These are phyloP conservation scores for Phytophthora ohioensis DNA, from an alignment of 352 stramenopile species.

Conservation along the genomic window DNA sequence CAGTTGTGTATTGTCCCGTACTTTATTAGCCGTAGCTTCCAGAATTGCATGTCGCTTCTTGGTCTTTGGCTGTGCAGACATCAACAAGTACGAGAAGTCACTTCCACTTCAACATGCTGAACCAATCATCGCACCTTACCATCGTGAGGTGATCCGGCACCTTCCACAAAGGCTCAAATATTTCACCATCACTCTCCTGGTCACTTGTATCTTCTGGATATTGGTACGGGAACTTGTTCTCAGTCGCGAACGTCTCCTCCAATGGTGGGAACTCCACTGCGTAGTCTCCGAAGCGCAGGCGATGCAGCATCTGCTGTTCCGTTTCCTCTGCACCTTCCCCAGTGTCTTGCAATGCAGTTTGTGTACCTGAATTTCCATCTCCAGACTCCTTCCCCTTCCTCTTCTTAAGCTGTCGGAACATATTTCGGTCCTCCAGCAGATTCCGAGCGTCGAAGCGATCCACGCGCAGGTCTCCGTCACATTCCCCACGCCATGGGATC, in stretches of 20 bases:
- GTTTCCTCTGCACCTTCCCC: constrained; percentile 16
- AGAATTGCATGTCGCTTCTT: constrained; percentile 55
- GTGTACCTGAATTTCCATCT: not conserved
- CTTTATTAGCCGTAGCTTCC: constrained; percentile 54
- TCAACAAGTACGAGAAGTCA: not conserved
- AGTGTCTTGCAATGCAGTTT: not conserved
- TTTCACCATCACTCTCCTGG: constrained; percentile 33
- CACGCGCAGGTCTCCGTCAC: constrained; percentile 44
- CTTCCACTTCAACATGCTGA: constrained; percentile 1
- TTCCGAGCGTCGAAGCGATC: constrained; percentile 77
- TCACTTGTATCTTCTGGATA: constrained; percentile 51
- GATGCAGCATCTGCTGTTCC: constrained; percentile 44
- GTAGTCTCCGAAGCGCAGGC: constrained; percentile 60
- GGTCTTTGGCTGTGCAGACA: constrained; percentile 44
- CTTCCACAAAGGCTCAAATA: constrained; percentile 37
- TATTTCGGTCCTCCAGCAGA: constrained; percentile 53
- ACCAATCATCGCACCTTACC: constrained; percentile 31
- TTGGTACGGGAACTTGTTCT: constrained; percentile 56
- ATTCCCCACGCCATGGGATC: constrained; percentile 57
- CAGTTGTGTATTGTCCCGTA: constrained; percentile 46
- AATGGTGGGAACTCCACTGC: constrained; percentile 44
- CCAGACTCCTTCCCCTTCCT: constrained; percentile 14
- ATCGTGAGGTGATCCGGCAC: constrained; percentile 38
- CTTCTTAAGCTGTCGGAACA: constrained; percentile 66
- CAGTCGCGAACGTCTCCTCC: constrained; percentile 14